Evolutionary conservation across 169 alveolate genomes (phyloP).

Genomic region (Cryptosporidium ryanae): DNA sequence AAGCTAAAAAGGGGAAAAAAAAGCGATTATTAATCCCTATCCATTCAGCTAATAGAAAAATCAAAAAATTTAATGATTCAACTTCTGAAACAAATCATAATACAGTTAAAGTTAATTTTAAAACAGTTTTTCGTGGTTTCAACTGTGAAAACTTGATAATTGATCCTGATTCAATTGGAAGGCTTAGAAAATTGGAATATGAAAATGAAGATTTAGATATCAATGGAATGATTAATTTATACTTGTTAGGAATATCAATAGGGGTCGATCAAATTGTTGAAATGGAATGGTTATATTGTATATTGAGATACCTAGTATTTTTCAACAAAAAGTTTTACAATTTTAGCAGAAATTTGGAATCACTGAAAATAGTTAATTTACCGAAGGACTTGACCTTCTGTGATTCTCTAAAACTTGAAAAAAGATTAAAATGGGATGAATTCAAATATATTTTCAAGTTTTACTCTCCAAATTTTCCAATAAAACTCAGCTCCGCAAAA

Average conservation of each 20-base stretch:
- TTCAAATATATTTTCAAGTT: slow-evolving; percentile 39
- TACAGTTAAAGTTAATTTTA: slow-evolving; percentile 1
- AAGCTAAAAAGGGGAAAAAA: slow-evolving; percentile 50
- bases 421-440: slow-evolving; percentile 62
- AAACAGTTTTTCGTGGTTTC: not conserved
- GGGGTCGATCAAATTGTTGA: slow-evolving; percentile 44
- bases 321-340: slow-evolving; percentile 6
- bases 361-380: slow-evolving; percentile 10
- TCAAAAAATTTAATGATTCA: not conserved
- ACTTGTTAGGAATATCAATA: slow-evolving; percentile 28
- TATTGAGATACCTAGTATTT: slow-evolving; percentile 27
- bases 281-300: slow-evolving; percentile 48
- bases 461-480: slow-evolving; percentile 69
- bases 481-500: slow-evolving; percentile 31
- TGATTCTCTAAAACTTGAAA: not conserved
- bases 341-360: not conserved
- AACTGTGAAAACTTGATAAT: not conserved
- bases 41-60: slow-evolving; percentile 2
- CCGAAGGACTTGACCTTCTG: slow-evolving; percentile 28
- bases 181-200: slow-evolving; percentile 18
- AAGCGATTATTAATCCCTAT: slow-evolving; percentile 16
- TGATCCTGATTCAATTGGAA: slow-evolving; percentile 20
- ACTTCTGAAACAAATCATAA: not conserved
- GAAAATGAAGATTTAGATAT: slow-evolving; percentile 7
- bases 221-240: slow-evolving; percentile 12